phyloP scores from a whole-genome alignment of 257 asterid genomes.

The Scutellaria minor region DNA sequence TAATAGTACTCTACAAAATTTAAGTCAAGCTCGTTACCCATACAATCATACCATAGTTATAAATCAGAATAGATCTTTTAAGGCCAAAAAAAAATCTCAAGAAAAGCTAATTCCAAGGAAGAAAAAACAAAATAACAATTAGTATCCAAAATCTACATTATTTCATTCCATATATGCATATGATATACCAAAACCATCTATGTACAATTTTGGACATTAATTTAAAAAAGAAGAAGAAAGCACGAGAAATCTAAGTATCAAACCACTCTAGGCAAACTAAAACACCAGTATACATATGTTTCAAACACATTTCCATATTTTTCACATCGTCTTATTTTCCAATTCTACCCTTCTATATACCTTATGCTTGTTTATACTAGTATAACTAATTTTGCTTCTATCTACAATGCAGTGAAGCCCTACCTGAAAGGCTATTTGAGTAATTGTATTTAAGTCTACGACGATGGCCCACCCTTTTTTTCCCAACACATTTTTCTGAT shows the following conservation, averaged over 20 bases:
- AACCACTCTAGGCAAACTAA: neutral
- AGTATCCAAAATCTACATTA: too few species aligned
- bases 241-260: neutral
- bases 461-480: neutral
- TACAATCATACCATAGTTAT: too few species aligned
- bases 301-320: slow-evolving; percentile 24
- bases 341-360: slow-evolving; percentile 30
- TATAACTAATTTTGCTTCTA: slow-evolving; percentile 37
- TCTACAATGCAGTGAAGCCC: slow-evolving; percentile 42
- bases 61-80: too few species aligned
- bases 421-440: slow-evolving; percentile 22
- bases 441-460: neutral
- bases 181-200: too few species aligned
- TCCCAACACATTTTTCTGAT: neutral
- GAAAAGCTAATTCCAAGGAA: too few species aligned
- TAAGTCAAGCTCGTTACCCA: too few species aligned
- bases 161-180: too few species aligned
- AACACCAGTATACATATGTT: neutral
- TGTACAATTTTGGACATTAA: too few species aligned
- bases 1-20: too few species aligned
- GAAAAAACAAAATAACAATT: too few species aligned
- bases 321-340: slow-evolving; percentile 41
- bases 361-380: slow-evolving; percentile 35
- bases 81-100: too few species aligned
- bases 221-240: neutral